A percentile compares a stretch with the other conserved stretches of the same genome.
Conservation (phyloP, 106 monocot genomes). For the Dioscorea dumetorum region DNA sequence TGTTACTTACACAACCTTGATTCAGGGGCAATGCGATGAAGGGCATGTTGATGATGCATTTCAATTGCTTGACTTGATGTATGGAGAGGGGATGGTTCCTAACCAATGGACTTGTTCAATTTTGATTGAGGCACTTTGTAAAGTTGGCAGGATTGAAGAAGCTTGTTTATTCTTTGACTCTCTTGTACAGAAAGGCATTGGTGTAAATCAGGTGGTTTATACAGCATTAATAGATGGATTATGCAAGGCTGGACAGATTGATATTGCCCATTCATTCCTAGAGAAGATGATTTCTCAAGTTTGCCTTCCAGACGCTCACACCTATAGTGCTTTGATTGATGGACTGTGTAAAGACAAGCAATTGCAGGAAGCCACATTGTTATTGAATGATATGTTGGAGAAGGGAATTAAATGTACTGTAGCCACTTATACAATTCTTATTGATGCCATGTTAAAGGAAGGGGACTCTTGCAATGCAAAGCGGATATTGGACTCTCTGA, state of each 20-base stretch:
- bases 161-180: constrained; percentile 29
- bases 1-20: constrained; percentile 39
- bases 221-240: constrained; percentile 47
- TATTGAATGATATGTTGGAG: constrained; percentile 30
- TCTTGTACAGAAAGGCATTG: constrained; percentile 15
- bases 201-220: constrained; percentile 29
- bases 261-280: constrained; percentile 23
- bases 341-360: constrained; percentile 37
- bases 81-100: constrained; percentile 14
- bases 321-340: constrained; percentile 36
- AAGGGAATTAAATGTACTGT: constrained; percentile 24
- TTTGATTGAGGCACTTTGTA: constrained; percentile 41
- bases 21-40: constrained; percentile 40
- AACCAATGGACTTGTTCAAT: constrained; percentile 32
- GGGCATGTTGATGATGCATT: constrained; percentile 33
- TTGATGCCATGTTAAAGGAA: constrained; percentile 37
- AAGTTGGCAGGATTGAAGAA: constrained; percentile 36
- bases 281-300: constrained; percentile 29
- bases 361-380: constrained; percentile 24
- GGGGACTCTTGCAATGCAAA: constrained; percentile 27
- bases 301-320: constrained; percentile 28
- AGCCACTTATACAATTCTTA: constrained; percentile 37
- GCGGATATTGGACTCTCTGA: constrained; percentile 28
- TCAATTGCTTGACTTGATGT: constrained; percentile 43
- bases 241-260: constrained; percentile 35